These are phyloP conservation scores for Neurospora sublineolata DNA, from an alignment of 495 filamentous ascomycete species.

Conservation along the genomic window DNA sequence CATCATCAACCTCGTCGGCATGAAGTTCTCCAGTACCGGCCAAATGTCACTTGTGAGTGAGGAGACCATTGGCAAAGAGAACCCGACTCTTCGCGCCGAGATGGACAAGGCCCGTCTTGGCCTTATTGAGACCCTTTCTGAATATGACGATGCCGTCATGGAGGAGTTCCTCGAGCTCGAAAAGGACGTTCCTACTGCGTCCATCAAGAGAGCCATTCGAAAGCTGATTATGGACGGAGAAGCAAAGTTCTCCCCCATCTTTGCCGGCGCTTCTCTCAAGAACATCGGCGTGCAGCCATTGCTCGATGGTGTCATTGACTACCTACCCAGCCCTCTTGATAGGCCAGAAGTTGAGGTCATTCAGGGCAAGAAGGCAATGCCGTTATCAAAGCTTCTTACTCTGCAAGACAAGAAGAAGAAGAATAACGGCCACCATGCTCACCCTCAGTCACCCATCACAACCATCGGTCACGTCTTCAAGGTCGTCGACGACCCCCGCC, in stretches of 20 bases:
- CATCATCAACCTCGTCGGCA: constrained; percentile 46
- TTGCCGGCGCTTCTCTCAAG: constrained; percentile 82
- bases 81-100: constrained; percentile 49
- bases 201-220: constrained; percentile 64
- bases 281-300: constrained; percentile 94
- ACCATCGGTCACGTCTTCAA: constrained; percentile 90
- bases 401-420: constrained; percentile 40
- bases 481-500: constrained; percentile 76
- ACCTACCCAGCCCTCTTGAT: constrained; percentile 75
- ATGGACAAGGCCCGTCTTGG: constrained; percentile 62
- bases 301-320: constrained; percentile 74
- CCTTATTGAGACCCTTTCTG: constrained; percentile 72
- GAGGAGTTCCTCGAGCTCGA: constrained; percentile 69
- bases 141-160: constrained; percentile 76
- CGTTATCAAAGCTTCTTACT: constrained; percentile 41
- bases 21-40: constrained; percentile 43
- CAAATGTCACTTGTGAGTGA: constrained; percentile 43
- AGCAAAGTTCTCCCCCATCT: constrained; percentile 66
- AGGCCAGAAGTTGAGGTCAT: constrained; percentile 67
- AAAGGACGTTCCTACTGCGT: constrained; percentile 55
- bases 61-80: constrained; percentile 19
- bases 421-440: constrained; percentile 27
- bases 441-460: constrained; percentile 40
- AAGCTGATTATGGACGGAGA: constrained; percentile 53
- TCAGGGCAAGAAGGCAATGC: constrained; percentile 42